Base-by-base conservation (phyloP, 805 yeast genomes). In the Kuraishia ogatae region DNA sequence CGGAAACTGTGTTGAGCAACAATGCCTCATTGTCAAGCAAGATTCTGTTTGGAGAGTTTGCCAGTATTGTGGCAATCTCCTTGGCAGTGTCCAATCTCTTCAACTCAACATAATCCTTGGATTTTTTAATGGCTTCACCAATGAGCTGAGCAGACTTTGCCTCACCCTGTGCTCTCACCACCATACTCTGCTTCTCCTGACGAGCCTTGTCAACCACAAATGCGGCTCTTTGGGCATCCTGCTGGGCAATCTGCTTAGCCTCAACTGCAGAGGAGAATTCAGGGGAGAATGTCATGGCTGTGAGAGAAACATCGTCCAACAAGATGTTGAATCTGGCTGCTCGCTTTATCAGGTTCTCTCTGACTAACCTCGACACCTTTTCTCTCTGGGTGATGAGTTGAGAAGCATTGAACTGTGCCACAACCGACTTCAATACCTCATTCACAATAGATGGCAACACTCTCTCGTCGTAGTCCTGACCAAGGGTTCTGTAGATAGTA, bases 381-480 rank as follows among this genome's bases (percentile, higher is more conserved):
- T 94, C 99, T 80, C 99, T 90, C 76, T 94, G 98, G n/a, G 99
- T 94, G 70, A 94, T 94, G 66, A 94, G 82, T 73, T 94, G 99
- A 15, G 97, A 88, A 5, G 99, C 99, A 70, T 94, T 94, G 78
- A 93, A 94, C 73, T 94, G 99, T 6, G 99, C 99, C 58, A 94
- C 97, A 52, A 94, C 97, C 1, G 96, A 82, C 71, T 94, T 94
- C 68, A 94, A 80, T 54, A 94, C 98, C 74, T 94, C 99, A 69
- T 94, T 94, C 56, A 93, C 97, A 72, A 94, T 92, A n/a, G 97
- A 89, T 47, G 99, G 99, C 64, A 94, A 79, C 20, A 94, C 97
- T 64, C 97, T 85, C 75, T 94, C 99, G 68, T 94, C 99, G 72
- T 93, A 94, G 70, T 94, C 98, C 54, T 78, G 79, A 53, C 99